Evolutionary conservation across 139 green algal genomes (phyloP).

Genomic region (Tetradesmus obliquus): DNA sequence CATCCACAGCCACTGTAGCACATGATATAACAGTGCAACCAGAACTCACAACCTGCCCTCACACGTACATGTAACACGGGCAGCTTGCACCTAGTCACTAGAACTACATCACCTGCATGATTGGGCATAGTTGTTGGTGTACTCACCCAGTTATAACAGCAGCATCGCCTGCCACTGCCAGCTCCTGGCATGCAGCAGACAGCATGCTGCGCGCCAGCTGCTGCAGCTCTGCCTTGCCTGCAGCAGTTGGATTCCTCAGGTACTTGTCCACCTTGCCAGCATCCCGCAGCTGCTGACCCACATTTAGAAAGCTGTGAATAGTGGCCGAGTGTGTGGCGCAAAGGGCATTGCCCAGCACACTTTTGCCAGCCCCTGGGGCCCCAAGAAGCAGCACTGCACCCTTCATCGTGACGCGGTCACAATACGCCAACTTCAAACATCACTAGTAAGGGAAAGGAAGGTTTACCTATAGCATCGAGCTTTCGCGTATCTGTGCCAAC

Average conservation of each 20-base stretch:
- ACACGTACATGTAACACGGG: background rate
- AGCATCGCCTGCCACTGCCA: background rate
- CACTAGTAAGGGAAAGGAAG: too few relatives aligned
- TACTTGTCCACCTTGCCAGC: background rate
- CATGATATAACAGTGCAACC: too few relatives aligned
- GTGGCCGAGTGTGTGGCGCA: background rate
- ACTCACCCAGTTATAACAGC: background rate
- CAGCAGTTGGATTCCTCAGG: background rate
- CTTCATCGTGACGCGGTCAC: background rate
- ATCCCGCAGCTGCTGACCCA: background rate
- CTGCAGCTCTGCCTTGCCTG: background rate
- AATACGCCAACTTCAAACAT: too few relatives aligned
- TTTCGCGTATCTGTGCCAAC: too few relatives aligned
- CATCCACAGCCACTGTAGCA: too few relatives aligned
- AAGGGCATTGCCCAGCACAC: background rate
- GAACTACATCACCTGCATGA: background rate
- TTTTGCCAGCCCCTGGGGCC: background rate
- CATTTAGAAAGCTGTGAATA: background rate
- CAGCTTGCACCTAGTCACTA: background rate
- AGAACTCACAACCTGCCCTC: background rate
- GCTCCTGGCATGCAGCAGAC: background rate
- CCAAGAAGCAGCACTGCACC: background rate
- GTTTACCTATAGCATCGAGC: too few relatives aligned
- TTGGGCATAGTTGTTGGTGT: background rate
- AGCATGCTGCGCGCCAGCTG: background rate